Evolutionary conservation across 139 green algal genomes (phyloP), one percentile per base, ranked within the genome.

Genomic region (Diplosphaera chodatii): DNA sequence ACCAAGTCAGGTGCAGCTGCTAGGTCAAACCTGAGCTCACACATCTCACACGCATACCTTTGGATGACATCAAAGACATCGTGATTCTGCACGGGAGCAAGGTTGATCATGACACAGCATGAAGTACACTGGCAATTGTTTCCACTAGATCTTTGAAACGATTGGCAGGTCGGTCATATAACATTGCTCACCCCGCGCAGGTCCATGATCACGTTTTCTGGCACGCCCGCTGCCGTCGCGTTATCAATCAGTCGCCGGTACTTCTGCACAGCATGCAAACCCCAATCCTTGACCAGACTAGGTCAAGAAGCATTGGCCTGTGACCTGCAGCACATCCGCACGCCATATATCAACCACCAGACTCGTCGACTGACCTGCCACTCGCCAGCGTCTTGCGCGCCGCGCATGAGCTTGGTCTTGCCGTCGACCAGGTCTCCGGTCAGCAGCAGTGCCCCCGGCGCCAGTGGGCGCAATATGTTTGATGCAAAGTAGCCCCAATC

Each of bases 391-490:
- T 78, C 63, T 69, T 90, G 85, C 8, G 70, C 29, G 62, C 82
- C 66, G 34, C 70, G 55, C 77, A 81, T 55, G 0, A 62, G 4
- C 63, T 48, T 4, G 32, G 73, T 78, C 64, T 91, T 91, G 21
- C 59, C 73, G 73, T 91, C 84, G 1, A 86, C 84, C 0, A 91
- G 55, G 71, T 91, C 86, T 0, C 86, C 86, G 4, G 78, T 88
- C 16, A 90, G 41, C 4, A 90, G 29, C 15, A 85, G 28, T 0
- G 77, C 77, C 0, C 62, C 55, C 15, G 84, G 80, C 6, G 55
- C 32, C 21, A 83, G 32, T 0, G 28, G 31, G 1, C 69, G 29
- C 16, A 88, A 33, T 22, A 90, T 41, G 18, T 33, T 33, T 0
- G 32, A 29, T 0, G 75, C 71, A 71, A 88, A 83, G 18, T 66